Evolutionary conservation across 148 eudicot genomes (phyloP), one percentile per base, ranked within the genome.

Genomic region (Cornus florida): DNA sequence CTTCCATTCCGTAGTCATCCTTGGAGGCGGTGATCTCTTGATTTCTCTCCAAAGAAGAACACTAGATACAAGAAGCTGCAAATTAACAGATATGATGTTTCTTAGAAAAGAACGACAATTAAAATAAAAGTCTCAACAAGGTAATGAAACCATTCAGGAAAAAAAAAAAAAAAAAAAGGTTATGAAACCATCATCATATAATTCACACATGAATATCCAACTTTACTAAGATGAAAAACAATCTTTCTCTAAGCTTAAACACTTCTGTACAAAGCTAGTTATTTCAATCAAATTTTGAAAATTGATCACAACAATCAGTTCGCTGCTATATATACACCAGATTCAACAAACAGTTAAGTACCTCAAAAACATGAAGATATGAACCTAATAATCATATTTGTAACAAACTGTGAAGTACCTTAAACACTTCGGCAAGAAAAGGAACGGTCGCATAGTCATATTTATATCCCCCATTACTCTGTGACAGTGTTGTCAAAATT

Each of bases 1-100:
- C 82, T 87, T 96, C 99, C 99, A 96, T 53, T 96, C 97, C 57
- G 92, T 96, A 23, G 97, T 96, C 92, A 96, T 92, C 88, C 91
- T 90, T 48, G 93, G 91, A 84, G 91, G 86, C 83, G 92, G 75
- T 72, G 93, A 84, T 76, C 79, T 81, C 69, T 77, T 81, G 76
- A 77, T 66, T 84, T 96, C 99, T 74, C 93, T 88, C 97, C 95
- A 93, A 67, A 96, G 94, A 67, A 93, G 86, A 62, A 91, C 24
- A 89, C 94, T 80, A 56, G 99, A 96, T 23, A 92, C 93, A 53
- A 81, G 67, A 79, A 89, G 92, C 92, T 89, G 85, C 80, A 89
- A 17, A 57, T 46, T 24, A 71, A 32, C 68, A 71, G 17, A 10
- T 19, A 66, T 53, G 59, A 16, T 11, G 10, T 43, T 43, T 43